Percentiles rank a stretch among this genome's conserved stretches.
These are phyloP conservation scores for Podila epigama DNA, from an alignment of 192 early-diverging fungal genomes.

Conservation along the genomic window DNA sequence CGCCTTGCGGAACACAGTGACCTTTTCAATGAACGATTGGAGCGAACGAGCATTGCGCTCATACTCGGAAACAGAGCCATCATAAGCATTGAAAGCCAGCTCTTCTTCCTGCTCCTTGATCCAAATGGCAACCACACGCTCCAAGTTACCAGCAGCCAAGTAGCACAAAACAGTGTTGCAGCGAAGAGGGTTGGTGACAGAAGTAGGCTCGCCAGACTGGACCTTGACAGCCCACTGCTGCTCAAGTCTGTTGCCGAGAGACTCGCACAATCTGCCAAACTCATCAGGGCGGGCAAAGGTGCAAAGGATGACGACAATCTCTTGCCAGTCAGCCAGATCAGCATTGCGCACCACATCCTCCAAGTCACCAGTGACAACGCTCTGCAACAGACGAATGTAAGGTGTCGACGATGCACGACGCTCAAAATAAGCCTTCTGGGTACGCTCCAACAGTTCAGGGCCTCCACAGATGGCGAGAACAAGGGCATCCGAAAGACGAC, in stretches of 20 bases:
- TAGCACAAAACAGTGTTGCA: conserved; percentile 84
- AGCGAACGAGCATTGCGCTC: conserved; percentile 64
- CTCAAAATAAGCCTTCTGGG: conserved; percentile 88
- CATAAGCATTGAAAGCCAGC: conserved; percentile 20
- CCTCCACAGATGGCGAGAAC: conserved; percentile 91
- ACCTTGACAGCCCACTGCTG: conserved; percentile 42
- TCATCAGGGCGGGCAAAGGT: conserved; percentile 92
- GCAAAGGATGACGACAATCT: conserved; percentile 91
- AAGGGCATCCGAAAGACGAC: conserved; percentile 87
- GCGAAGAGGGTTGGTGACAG: conserved; percentile 29
- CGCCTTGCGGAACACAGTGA: conserved; percentile 92
- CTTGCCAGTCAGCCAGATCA: conserved; percentile 88
- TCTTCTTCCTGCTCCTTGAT: conserved; percentile 66
- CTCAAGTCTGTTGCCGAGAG: conserved; percentile 70
- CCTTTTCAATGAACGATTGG: conserved; percentile 87
- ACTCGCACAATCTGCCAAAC: conserved; percentile 72
- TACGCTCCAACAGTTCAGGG: conserved; percentile 71
- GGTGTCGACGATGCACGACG: conserved; percentile 67
- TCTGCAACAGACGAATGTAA: conserved; percentile 87
- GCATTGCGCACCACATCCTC: conserved; percentile 80
- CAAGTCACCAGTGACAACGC: conserved; percentile 82
- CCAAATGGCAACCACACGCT: conserved; percentile 88
- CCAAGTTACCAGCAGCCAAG: conserved; percentile 80
- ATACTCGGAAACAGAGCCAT: conserved; percentile 37
- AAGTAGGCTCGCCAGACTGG: conserved; percentile 14